Base-by-base conservation (phyloP, 2,329 filamentous ascomycete species). In the Huntiella omanensis region DNA sequence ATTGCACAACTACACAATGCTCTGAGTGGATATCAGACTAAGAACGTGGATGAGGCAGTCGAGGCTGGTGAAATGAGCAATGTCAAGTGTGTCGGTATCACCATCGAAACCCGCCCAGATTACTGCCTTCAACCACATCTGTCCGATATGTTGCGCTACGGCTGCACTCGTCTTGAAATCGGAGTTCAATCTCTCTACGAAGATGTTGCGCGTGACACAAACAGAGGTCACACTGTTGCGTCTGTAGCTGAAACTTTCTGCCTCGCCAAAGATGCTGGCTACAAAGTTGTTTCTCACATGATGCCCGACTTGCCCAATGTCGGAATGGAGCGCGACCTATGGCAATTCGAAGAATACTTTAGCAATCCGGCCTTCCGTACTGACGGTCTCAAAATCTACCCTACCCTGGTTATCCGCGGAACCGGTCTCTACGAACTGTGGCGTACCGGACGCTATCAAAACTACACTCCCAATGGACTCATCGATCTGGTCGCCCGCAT, bases 271-370 rank as follows among this genome's bases (percentile, higher is more conserved):
- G 92, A 98, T 60, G 86, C 92, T 4, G 91, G 91, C 1, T 98
- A 94, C 72, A 98, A 98, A 62, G 91, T 98, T 1, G 91, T 98
- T 52, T 93, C 84, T 54, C 91, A 98, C 64, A 98, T 98, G 91
- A 98, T 98, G 91, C 91, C 91, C 1, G 91, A 98, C 59, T 65
- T 98, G 41, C 91, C 91, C 3, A 98, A 98, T 56, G 91, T 98
- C 2, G 91, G 91, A 48, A 94, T 96, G 83, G 92, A 98, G 64
- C 80, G 91, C 55, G 91, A 98, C 59, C 69, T 98, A 38, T 87
- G 93, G 57, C 91, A 98, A 55, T 98, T 98, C 62, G 75, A 84
- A 52, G 92, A 98, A 59, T 98, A 98, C 61, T 98, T 98, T 56
- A 86, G 94, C 59, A 96, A 86, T 59, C 91, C 91, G 1, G 85